These are phyloP conservation scores for Monosporascus sp. DNA, from an alignment of 2,329 filamentous ascomycete genomes.

Conservation along the genomic window DNA sequence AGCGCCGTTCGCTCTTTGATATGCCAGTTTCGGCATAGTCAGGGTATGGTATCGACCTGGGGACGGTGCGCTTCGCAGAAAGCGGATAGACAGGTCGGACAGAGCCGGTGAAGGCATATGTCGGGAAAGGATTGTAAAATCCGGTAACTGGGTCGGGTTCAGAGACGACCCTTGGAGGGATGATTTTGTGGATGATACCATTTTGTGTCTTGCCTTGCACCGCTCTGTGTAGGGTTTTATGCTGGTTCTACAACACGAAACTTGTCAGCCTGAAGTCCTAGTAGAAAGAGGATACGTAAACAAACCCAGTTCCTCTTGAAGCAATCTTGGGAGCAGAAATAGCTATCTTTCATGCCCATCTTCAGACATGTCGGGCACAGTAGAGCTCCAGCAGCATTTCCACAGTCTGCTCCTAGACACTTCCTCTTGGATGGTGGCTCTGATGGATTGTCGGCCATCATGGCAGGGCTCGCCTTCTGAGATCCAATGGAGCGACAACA, in stretches of 20 bases:
- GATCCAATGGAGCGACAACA: too few species aligned
- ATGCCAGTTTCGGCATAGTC: slow-evolving; percentile 67
- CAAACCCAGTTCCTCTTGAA: slow-evolving; percentile 68
- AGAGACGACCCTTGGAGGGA: slow-evolving; percentile 51
- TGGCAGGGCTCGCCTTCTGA: too few species aligned
- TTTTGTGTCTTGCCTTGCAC: neutral
- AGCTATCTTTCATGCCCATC: slow-evolving; percentile 60
- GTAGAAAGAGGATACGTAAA: neutral
- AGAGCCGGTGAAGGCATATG: slow-evolving; percentile 59
- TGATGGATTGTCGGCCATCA: too few species aligned
- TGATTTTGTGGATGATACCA: neutral
- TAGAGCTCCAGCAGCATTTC: slow-evolving; percentile 60
- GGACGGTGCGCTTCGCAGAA: slow-evolving; percentile 51
- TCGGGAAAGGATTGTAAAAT: slow-evolving; percentile 66
- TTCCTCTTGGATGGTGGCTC: slow-evolving; percentile 20
- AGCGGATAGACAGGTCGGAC: slow-evolving; percentile 63
- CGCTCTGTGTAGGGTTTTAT: slow-evolving; percentile 63
- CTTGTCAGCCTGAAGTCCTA: neutral
- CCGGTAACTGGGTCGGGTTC: slow-evolving; percentile 67
- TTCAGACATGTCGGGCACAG: slow-evolving; percentile 74
- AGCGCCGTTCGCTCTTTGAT: slow-evolving; percentile 29
- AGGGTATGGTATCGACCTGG: slow-evolving; percentile 57
- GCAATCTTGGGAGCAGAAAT: slow-evolving; percentile 75
- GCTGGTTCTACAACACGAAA: slow-evolving; percentile 34
- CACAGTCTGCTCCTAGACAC: slow-evolving; percentile 62